Percentiles rank a stretch among this genome's conserved stretches.
phyloP scores from a whole-genome alignment of 1,284 basidiomycete species.

The Xerocomus nothofagi region DNA sequence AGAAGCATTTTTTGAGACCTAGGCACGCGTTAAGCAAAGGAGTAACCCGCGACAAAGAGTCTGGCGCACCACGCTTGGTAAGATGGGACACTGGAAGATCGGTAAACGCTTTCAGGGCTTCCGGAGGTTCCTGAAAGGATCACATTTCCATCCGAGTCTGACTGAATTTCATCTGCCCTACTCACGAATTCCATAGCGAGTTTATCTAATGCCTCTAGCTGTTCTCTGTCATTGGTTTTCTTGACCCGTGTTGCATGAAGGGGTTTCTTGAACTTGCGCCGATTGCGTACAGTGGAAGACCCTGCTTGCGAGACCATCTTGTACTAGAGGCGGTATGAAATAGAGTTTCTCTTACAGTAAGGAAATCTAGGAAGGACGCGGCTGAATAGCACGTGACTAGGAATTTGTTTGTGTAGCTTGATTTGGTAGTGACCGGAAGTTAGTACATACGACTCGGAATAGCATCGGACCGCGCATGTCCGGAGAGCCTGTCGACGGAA shows the following conservation, averaged over 20 bases:
- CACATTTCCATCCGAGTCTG: slow-evolving; percentile 7
- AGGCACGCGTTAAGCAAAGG: background rate
- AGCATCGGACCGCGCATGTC: too few relatives aligned
- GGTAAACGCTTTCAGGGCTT: slow-evolving; percentile 52
- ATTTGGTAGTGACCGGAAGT: background rate
- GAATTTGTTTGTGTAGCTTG: background rate
- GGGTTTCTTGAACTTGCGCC: slow-evolving; percentile 21
- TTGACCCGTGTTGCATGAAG: slow-evolving; percentile 38
- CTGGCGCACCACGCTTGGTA: slow-evolving; percentile 63
- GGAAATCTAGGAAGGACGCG: background rate
- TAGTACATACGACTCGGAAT: too few relatives aligned
- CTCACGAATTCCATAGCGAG: slow-evolving; percentile 60
- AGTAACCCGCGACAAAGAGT: background rate
- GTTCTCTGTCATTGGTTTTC: slow-evolving; percentile 52
- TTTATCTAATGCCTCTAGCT: slow-evolving; percentile 53
- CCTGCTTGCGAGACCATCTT: slow-evolving; percentile 21
- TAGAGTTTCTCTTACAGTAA: background rate
- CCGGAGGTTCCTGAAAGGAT: slow-evolving; percentile 45
- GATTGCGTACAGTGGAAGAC: slow-evolving; percentile 15
- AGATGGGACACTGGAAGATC: slow-evolving; percentile 69
- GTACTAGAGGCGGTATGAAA: background rate
- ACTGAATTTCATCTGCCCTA: slow-evolving; percentile 6
- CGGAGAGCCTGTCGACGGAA: too few relatives aligned
- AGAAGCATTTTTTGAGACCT: slow-evolving; percentile 86
- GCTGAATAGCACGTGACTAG: background rate